These are phyloP conservation scores for Ophiocordyceps sinensis DNA, from an alignment of 2,329 filamentous ascomycete genomes.

Conservation along the genomic window DNA sequence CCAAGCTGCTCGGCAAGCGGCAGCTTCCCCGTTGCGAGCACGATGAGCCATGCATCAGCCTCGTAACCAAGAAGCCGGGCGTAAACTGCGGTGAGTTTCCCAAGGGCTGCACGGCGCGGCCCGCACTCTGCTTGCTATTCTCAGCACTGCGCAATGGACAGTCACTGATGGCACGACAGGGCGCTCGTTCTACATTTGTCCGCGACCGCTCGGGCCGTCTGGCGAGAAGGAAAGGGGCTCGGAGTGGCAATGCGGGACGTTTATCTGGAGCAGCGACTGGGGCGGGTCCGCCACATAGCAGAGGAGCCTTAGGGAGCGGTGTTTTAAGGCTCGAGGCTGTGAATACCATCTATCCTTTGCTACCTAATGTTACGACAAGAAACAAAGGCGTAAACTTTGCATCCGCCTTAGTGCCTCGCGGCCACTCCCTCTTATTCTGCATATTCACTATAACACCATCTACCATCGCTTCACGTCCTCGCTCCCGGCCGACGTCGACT, in stretches of 20 bases:
- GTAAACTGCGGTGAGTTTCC: slow-evolving; percentile 54
- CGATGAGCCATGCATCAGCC: slow-evolving; percentile 67
- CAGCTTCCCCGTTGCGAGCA: slow-evolving; percentile 73
- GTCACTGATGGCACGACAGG: slow-evolving; percentile 21
- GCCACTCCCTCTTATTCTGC: too few relatives aligned
- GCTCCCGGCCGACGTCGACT: too few relatives aligned
- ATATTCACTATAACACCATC: too few relatives aligned
- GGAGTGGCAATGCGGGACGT: slow-evolving; percentile 78
- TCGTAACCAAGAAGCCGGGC: slow-evolving; percentile 79
- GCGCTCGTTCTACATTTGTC: slow-evolving; percentile 49
- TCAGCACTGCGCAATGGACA: not conserved
- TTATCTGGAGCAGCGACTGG: slow-evolving; percentile 57
- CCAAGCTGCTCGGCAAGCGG: slow-evolving; percentile 64
- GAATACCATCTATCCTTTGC: not conserved
- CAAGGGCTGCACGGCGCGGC: not conserved
- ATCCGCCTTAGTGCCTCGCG: too few relatives aligned
- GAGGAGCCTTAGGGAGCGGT: not conserved
- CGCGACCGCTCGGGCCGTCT: slow-evolving; percentile 66
- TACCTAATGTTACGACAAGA: too few relatives aligned
- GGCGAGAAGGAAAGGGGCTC: slow-evolving; percentile 74
- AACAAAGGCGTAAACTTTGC: too few relatives aligned
- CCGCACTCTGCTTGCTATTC: not conserved
- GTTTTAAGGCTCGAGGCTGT: too few relatives aligned
- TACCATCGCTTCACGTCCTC: too few relatives aligned
- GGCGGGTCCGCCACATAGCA: slow-evolving; percentile 12